Base-by-base conservation (phyloP, 2,329 filamentous ascomycete genomes). In the Cordyceps tenuipes region DNA sequence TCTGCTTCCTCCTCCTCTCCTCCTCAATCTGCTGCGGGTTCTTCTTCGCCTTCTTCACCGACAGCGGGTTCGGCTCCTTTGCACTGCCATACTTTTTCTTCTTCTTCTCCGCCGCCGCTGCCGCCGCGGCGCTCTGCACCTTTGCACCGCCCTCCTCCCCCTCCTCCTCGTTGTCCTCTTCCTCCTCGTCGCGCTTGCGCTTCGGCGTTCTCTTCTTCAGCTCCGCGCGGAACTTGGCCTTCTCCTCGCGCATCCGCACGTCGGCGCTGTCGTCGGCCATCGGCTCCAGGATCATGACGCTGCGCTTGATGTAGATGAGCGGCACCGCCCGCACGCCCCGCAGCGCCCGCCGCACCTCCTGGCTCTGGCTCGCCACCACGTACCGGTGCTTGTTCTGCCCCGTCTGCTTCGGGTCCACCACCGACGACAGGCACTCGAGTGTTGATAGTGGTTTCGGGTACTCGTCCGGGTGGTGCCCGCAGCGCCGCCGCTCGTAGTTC, bases 341-440 rank as follows among this genome's bases (percentile, higher is more conserved):
- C 75, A 93, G 79, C 64, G 77, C 75, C 51, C 80, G 78, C 64
- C 89, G 77, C 50, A 90, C 79, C 47, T 84, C 82, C 26, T 78
- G 72, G 64, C 88, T 86, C 72, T 93, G 89, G 63, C 83, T 87
- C 9, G 89, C 89, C 21, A 93, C 86, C 13, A 91, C 83, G 69
- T 93, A 93, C 61, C 87, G 81, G 69, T 91, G 84, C 75, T 90
- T 91, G 71, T 94, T 94, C 61, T 82, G 81, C 44, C 82, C 81
- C 62, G 77, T 84, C 55, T 76, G 78, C 71, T 94, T 94, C 13
- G 90, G 84, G 68, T 92, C 92, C 58, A 97, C 85, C 8, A 96
- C 89, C 56, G 82, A 83, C 61, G 76, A 76, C 49, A 95, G 73
- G 69, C 91, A 95, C 64, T 90, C 88, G 60, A 83, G 69, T 41